A percentile compares a stretch with the other conserved stretches of the same genome.
phyloP scores from a whole-genome alignment of 495 filamentous ascomycete species.

The Lophiotrema nucula region DNA sequence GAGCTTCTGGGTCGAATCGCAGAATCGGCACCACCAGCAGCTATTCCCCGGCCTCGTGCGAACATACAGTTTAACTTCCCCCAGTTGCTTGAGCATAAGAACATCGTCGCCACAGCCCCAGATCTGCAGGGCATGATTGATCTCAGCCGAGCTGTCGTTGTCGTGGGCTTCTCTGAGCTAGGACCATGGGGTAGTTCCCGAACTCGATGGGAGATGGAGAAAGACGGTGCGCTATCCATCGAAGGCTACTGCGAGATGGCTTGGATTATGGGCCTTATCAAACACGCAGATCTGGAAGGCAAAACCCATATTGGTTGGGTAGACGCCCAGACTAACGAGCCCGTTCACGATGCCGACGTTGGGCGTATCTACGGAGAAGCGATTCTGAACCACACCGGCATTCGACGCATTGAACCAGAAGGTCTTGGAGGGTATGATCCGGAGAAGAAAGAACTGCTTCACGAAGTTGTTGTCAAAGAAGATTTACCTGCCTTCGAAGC shows the following conservation, averaged over 20 bases:
- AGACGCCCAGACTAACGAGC: slow-evolving; percentile 21
- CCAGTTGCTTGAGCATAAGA: slow-evolving; percentile 73
- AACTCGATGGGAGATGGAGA: slow-evolving; percentile 37
- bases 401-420: background rate
- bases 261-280: slow-evolving; percentile 37
- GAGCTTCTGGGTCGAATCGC: slow-evolving; percentile 85
- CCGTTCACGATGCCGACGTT: slow-evolving; percentile 27
- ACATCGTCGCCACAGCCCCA: too few relatives aligned
- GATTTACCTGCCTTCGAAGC: slow-evolving; percentile 28
- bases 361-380: slow-evolving; percentile 6
- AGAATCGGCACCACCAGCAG: slow-evolving; percentile 89
- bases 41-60: slow-evolving; percentile 85
- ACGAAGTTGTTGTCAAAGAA: background rate
- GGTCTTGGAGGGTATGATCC: background rate
- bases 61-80: slow-evolving; percentile 98
- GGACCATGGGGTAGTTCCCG: slow-evolving; percentile 34
- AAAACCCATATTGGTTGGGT: slow-evolving; percentile 33
- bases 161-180: slow-evolving; percentile 33
- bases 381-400: background rate
- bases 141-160: slow-evolving; percentile 23
- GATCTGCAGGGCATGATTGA: slow-evolving; percentile 32
- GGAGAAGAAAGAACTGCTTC: background rate
- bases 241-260: slow-evolving; percentile 32
- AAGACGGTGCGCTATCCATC: slow-evolving; percentile 12
- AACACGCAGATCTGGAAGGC: slow-evolving; percentile 32